Percentiles rank a stretch among this genome's conserved stretches.
Evolutionary conservation across 805 yeast species (phyloP).

Genomic region (Saccharomycopsis schoenii): DNA sequence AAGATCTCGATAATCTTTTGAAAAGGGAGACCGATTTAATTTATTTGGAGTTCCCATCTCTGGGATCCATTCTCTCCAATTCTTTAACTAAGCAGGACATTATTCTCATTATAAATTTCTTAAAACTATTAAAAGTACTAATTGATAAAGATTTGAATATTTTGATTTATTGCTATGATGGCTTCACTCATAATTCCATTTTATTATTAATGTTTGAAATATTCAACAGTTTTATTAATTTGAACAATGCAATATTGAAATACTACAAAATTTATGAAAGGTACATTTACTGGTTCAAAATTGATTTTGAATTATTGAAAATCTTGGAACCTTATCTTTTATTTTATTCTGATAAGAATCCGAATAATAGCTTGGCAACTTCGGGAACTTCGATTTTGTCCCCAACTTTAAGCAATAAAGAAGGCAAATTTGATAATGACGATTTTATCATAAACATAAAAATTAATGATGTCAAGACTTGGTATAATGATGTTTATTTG

Average conservation of each 20-base stretch:
- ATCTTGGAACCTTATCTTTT: slow-evolving; percentile 56
- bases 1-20: slow-evolving; percentile 9
- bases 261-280: slow-evolving; percentile 58
- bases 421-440: neutral
- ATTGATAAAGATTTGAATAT: slow-evolving; percentile 28
- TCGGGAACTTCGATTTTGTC: neutral
- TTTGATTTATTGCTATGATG: slow-evolving; percentile 77
- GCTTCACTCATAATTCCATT: slow-evolving; percentile 83
- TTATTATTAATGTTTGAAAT: slow-evolving; percentile 62
- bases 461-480: slow-evolving; percentile 3
- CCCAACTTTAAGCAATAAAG: neutral
- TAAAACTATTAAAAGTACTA: slow-evolving; percentile 53
- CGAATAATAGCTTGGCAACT: neutral
- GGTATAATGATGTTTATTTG: slow-evolving; percentile 14
- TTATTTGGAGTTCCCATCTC: slow-evolving; percentile 51
- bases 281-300: slow-evolving; percentile 78
- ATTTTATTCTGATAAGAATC: slow-evolving; percentile 45
- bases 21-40: slow-evolving; percentile 13
- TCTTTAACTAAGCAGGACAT: slow-evolving; percentile 56
- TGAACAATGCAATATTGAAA: slow-evolving; percentile 58
- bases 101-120: slow-evolving; percentile 53
- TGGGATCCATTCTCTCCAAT: slow-evolving; percentile 75
- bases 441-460: slow-evolving; percentile 5
- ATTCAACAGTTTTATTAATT: slow-evolving; percentile 41
- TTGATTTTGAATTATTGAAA: slow-evolving; percentile 58